Evolutionary conservation across 2,329 filamentous ascomycete species (phyloP).

Genomic region (Pestalotiopsis sp.): DNA sequence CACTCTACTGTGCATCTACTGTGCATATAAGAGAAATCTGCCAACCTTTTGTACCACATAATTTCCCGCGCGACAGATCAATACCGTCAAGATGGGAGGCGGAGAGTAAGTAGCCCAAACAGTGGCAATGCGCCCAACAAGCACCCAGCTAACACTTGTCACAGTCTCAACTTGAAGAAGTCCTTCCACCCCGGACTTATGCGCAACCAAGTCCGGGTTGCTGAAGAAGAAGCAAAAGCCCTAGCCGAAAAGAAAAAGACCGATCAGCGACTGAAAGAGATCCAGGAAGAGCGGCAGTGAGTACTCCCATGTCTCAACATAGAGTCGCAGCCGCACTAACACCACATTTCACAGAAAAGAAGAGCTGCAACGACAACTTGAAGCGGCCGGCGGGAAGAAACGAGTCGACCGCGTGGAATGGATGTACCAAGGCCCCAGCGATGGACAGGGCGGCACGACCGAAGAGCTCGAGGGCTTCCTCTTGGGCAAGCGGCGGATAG

Average conservation of each 20-base stretch:
- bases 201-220: slow-evolving; percentile 88
- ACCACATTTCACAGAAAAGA: slow-evolving; percentile 41
- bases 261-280: slow-evolving; percentile 87
- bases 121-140: neutral
- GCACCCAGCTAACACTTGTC: neutral
- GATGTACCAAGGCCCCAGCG: slow-evolving; percentile 92
- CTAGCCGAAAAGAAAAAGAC: slow-evolving; percentile 94
- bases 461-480: slow-evolving; percentile 95
- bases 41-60: neutral
- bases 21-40: too few species aligned
- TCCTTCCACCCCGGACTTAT: slow-evolving; percentile 91
- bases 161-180: slow-evolving; percentile 81
- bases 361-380: slow-evolving; percentile 86
- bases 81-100: slow-evolving; percentile 66
- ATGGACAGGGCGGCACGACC: slow-evolving; percentile 70
- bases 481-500: slow-evolving; percentile 88
- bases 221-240: slow-evolving; percentile 88
- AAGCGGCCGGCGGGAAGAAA: slow-evolving; percentile 81
- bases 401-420: slow-evolving; percentile 86
- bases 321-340: neutral
- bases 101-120: slow-evolving; percentile 55
- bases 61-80: neutral
- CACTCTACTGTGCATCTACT: too few species aligned
- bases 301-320: slow-evolving; percentile 41
- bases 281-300: slow-evolving; percentile 81